These are phyloP conservation scores for Leishmania mexicana DNA, from an alignment of 208 protist species.

Conservation along the genomic window DNA sequence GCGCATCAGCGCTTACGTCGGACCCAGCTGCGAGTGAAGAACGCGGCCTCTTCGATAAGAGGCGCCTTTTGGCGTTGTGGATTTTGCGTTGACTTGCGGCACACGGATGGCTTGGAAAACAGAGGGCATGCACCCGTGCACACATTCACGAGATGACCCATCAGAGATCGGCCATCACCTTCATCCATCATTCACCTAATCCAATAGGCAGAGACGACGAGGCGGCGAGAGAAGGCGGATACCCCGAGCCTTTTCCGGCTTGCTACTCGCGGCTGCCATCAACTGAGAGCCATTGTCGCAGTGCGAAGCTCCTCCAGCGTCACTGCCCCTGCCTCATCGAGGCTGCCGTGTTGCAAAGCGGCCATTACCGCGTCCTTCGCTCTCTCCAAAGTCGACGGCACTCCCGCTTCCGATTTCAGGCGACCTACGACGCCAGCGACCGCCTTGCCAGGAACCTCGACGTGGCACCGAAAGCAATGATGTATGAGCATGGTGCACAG, in stretches of 20 bases:
- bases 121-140: neutral
- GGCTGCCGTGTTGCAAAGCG: conserved; percentile 36
- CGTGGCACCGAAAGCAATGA: conserved; percentile 47
- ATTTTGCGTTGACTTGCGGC: neutral
- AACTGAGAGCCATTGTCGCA: conserved; percentile 21
- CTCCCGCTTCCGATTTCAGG: conserved; percentile 33
- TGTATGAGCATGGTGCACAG: conserved; percentile 63
- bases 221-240: neutral
- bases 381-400: conserved; percentile 31
- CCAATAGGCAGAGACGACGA: neutral
- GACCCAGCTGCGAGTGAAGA: neutral
- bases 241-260: neutral
- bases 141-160: neutral
- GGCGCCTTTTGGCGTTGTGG: no score
- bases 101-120: neutral
- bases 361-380: conserved; percentile 42
- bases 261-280: neutral
- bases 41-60: no score
- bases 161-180: neutral
- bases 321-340: conserved; percentile 24
- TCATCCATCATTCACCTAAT: neutral
- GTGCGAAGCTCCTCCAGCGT: conserved; percentile 47
- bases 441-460: conserved; percentile 64
- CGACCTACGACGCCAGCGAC: conserved; percentile 57
- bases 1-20: neutral